A percentile compares a stretch with the other conserved stretches of the same genome.
Evolutionary conservation across 73 alveolate genomes (phyloP).

Genomic region (Blepharisma stoltei): DNA sequence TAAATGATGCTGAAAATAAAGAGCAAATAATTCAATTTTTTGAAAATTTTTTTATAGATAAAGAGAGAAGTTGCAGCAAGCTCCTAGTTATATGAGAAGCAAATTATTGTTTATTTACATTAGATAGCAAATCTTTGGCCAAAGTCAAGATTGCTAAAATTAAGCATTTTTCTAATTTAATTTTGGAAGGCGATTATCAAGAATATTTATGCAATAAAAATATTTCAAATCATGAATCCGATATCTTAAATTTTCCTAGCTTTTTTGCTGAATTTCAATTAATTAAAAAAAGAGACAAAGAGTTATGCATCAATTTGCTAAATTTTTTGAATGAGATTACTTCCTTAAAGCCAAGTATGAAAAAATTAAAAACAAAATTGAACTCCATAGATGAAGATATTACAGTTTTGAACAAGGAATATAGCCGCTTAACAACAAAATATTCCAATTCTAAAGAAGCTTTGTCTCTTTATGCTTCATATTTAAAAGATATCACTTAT

Average conservation of each 20-base stretch:
- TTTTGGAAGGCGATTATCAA: neutral
- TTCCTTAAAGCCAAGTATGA: neutral
- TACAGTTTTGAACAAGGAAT: neutral
- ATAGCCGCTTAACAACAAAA: neutral
- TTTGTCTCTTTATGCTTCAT: neutral
- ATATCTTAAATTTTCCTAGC: neutral
- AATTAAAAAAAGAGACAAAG: neutral
- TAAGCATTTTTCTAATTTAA: neutral
- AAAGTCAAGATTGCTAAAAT: neutral
- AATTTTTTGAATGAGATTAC: neutral
- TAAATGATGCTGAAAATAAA: neutral
- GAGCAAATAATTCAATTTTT: neutral
- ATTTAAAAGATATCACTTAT: neutral
- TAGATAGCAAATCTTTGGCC: neutral
- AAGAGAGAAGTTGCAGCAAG: too few species aligned
- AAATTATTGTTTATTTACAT: neutral
- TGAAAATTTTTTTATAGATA: neutral
- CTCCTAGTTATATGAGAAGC: neutral
- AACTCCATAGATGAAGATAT: neutral
- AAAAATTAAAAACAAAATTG: neutral
- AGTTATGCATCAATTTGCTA: neutral
- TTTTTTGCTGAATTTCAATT: neutral
- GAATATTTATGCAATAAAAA: neutral
- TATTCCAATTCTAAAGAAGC: neutral
- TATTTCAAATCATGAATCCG: neutral